Base-by-base conservation (phyloP, 768 basidiomycete species). In the Fomitopsis serialis region DNA sequence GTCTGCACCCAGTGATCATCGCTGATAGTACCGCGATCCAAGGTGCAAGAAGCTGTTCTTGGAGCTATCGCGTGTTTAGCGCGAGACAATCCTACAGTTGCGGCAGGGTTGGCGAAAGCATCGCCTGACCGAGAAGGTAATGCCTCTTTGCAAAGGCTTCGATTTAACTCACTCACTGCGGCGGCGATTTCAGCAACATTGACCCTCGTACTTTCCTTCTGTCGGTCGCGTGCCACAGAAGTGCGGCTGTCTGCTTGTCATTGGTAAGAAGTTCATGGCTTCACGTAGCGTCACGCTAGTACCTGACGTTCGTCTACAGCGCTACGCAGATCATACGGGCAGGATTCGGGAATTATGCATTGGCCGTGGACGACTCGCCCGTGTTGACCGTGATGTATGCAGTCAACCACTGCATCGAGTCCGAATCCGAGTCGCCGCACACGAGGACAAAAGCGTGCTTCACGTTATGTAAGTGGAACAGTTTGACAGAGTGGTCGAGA, bases 401-500 rank as follows among this genome's bases (percentile, higher is more conserved):
- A 42, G 69, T 90, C 29, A 86, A 83, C 56, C 76, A 82, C 3
- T 71, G 88, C 42, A 68, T 90, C 21, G 64, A 71, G 1, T 72
- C 74, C 1, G 62, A 74, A 1, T 58, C 64, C 6, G 78, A 82
- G 46, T 62, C 69, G 22, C 65, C 72, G 2, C 66, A 68, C 43
- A 76, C 67, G 17, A 75, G 79, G 32, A 82, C 81, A 1, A 85
- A 79, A 63, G 85, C 89, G 0, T 92, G 90, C 63, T 89, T 87
- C 62, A 78, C 86, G 15, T 68, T 96, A 0, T 83, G 89, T 92
- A 54, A 13, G 84, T 75, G 10, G 15, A 17, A 7, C 37, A 40
- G 13, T 17, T 5, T 40, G 15, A 6, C 6, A 7, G 37, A 15
- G 4, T 15, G 19, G 11, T 37, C 29, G 3, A 45, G 23, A 22